Conservation (phyloP, 768 basidiomycete species). For the Phanerochaete carnosa region DNA sequence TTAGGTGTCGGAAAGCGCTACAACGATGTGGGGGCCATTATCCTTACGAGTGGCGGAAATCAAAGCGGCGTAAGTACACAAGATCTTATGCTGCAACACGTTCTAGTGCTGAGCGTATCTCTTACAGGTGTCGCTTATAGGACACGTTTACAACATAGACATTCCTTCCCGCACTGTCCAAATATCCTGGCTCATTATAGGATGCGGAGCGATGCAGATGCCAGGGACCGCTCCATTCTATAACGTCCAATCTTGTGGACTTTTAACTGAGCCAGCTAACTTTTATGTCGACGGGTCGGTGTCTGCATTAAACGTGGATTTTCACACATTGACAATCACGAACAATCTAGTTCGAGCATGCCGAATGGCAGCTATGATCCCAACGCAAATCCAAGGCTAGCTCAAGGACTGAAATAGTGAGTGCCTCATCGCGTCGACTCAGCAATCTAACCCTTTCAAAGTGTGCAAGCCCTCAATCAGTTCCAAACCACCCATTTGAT, state of each 20-base stretch:
- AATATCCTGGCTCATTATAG: slow-evolving; percentile 19
- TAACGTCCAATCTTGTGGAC: slow-evolving; percentile 5
- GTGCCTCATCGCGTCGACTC: not conserved
- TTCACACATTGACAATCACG: not conserved
- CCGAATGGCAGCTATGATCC: slow-evolving; percentile 15
- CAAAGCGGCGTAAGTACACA: not conserved
- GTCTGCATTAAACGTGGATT: not conserved
- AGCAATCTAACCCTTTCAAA: not conserved
- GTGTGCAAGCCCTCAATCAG: slow-evolving; percentile 13
- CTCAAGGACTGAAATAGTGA: not conserved
- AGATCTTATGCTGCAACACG: not conserved
- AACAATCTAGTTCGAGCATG: not conserved
- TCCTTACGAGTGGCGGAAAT: not conserved
- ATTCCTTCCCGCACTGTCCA: slow-evolving; percentile 9
- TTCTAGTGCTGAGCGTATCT: not conserved
- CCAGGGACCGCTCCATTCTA: not conserved
- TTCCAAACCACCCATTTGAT: slow-evolving; percentile 16
- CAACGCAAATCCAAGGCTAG: not conserved
- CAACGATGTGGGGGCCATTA: not conserved
- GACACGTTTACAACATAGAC: slow-evolving; percentile 19
- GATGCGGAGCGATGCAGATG: slow-evolving; percentile 15
- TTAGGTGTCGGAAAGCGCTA: slow-evolving; percentile 1
- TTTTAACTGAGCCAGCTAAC: slow-evolving; percentile 8
- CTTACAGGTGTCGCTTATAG: slow-evolving; percentile 14
- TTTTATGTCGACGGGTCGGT: slow-evolving; percentile 17